Base-by-base conservation (phyloP, 106 monocot species). In the Allium cepa region DNA sequence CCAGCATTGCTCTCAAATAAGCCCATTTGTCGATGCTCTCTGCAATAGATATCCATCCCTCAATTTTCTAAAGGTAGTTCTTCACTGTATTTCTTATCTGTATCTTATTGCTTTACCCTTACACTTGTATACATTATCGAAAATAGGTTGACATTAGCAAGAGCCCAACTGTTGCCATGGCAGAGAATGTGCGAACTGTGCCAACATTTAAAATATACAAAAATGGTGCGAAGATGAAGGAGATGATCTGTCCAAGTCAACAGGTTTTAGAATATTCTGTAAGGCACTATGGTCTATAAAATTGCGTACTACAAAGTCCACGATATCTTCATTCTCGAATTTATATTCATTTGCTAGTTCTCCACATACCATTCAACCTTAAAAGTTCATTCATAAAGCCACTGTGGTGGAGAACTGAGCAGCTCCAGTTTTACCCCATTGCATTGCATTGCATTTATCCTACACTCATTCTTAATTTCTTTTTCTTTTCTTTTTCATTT, bases 151-250 rank as follows among this genome's bases (percentile, higher is more conserved):
- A 94, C 72, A 67, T 90, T 11, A 74, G 79, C 47, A 78, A 87
- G 51, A 80, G 57, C 72, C 80, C 83, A 1, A 63, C 70, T 52
- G 66, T 94, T 17, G 81, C 86, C 1, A 82, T 72, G 56, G 63
- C 60, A 13, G 93, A 94, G 79, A 87, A 80, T 26, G 90, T 90
- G 77, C 77, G 82, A 63, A 80, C 81, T 7, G 79, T 87, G 27
- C 93, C 93, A 5, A 87, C 86, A 18, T 78, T 94, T 56, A 94
- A 90, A 58, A 94, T 94, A 46, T 94, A 94, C 78, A 94, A 90
- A 69, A 86, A 86, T 50, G 90, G 93, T 7, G 49, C 49, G 9
- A 74, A 71, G 60, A 76, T 94, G 77, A 94, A 94, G 64, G 93
- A 94, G 79, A 89, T 94, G 86, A 80, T 94, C 67, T 90, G 84